Evolutionary conservation across 2,329 filamentous ascomycete genomes (phyloP).

Genomic region (Periconia macrospinosa): DNA sequence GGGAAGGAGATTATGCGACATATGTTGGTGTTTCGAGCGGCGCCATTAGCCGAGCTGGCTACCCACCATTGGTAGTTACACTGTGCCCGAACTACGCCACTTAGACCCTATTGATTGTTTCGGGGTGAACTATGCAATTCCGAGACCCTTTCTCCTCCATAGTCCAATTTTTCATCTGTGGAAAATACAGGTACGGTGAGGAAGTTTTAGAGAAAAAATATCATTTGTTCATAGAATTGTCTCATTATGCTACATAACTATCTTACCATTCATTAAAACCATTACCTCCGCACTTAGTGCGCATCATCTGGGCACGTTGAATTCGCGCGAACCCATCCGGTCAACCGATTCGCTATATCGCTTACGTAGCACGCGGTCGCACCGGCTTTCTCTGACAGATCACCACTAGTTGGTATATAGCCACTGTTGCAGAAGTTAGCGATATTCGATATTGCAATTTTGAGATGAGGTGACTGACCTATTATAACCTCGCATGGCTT

Average conservation of each 20-base stretch:
- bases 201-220: too few species aligned
- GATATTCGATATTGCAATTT: background rate
- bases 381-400: slow-evolving; percentile 14
- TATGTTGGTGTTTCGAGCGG: too few species aligned
- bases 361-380: slow-evolving; percentile 17
- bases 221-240: too few species aligned
- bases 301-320: slow-evolving; percentile 9
- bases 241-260: background rate
- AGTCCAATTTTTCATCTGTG: too few species aligned
- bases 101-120: too few species aligned
- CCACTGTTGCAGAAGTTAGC: slow-evolving; percentile 7
- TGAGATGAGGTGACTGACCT: background rate
- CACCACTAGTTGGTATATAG: slow-evolving; percentile 10
- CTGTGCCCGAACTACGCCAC: too few species aligned
- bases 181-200: too few species aligned
- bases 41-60: too few species aligned
- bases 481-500: slow-evolving; percentile 16
- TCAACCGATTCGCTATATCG: slow-evolving; percentile 19
- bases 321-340: slow-evolving; percentile 15
- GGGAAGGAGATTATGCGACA: too few species aligned
- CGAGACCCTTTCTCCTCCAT: too few species aligned
- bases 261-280: background rate
- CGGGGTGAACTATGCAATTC: too few species aligned
- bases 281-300: background rate
- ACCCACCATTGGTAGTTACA: too few species aligned